Evolutionary conservation across 1,284 basidiomycete genomes (phyloP), one percentile per base, ranked within the genome.

Genomic region (Apiotrichum domesticum): DNA sequence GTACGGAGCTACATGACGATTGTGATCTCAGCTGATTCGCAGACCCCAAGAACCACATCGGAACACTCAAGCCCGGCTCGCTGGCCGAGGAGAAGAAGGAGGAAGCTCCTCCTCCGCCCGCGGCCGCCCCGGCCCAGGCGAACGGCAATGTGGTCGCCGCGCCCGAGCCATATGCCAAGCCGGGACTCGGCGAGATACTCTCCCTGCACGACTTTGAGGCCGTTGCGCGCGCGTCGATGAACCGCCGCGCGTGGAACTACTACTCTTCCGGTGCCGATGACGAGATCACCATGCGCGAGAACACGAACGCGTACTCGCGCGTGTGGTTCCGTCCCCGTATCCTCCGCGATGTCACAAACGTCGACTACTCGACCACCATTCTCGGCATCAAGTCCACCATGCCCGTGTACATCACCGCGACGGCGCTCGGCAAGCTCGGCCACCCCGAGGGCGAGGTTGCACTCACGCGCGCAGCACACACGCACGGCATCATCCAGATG

Each of bases 261-360:
- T 92, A 91, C 70, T 86, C 85, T 37, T 88, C 86, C 50, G 90
- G 89, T 11, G 85, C 89, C 10, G 90, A 93, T 69, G 90, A 92
- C 68, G 90, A 92, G 74, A 88, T 91, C 65, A 93, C 87, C 39
- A 83, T 83, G 74, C 81, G 92, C 32, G 92, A 97, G 75, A 96
- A 96, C 70, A 87, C 87, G 57, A 81, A 84, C 49, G 90, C 90
- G 0, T 97, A 87, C 71, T 89, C 91, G 63, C 79, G 90, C 55
- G 82, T 97, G 65, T 97, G 93, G 92, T 96, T 97, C 80, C 83
- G 93, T 14, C 93, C 93, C 10, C 84, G 91, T 13, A 81, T 97
- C 44, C 79, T 97, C 8, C 83, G 90, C 32, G 84, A 96, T 67
- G 91, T 97, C 40, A 63, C 64, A 35, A 79, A 80, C 3, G 85